Evolutionary conservation across 306 rosid genomes (phyloP), one percentile per base, ranked within the genome.

Genomic region (Crotalaria pallida): DNA sequence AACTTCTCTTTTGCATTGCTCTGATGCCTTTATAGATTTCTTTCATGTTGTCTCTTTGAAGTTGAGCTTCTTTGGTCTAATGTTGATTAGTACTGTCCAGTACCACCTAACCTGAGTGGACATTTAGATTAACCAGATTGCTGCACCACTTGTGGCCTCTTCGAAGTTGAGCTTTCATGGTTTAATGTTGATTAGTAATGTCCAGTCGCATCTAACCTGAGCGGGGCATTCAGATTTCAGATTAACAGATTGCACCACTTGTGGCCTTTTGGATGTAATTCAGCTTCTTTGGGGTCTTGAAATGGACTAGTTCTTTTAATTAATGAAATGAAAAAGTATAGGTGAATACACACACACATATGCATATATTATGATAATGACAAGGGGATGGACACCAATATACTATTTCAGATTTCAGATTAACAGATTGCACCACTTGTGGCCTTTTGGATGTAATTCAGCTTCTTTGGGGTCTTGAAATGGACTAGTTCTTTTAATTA

Each of bases 31-130:
- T 1, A 4, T 19, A 16, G 49, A 45, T 36, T 67, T 34, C 16
- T 11, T 40, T 31, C 11, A 51, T 51, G 68, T 47, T 18, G 23
- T 34, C 44, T 16, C 53, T 72, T 76, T 61, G 69, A 36, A 18
- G 13, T 41, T 17, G 73, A 72, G 58, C 23, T 60, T 74, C 15
- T 71, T 65, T 15, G 67, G 73, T 34, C 72, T 62, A 48, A 55
- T 67, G 21, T 41, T 72, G 63, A 67, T 75, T 50, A 15, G 29
- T 45, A 44, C 65, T 36, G 17, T 78, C 12, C 60, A 9, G 33
- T 38, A 16, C 31, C 47, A 38, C 43, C 23, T n/a, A 21, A 57
- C 58, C 33, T 17, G 18, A 51, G 44, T 31, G n/a, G 26, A 24
- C 56, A 66, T n/a, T 50, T 66, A 10, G 44, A 50, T 65, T 16